Evolutionary conservation across 805 yeast species (phyloP).

Genomic region (Brettanomyces naardenensis): DNA sequence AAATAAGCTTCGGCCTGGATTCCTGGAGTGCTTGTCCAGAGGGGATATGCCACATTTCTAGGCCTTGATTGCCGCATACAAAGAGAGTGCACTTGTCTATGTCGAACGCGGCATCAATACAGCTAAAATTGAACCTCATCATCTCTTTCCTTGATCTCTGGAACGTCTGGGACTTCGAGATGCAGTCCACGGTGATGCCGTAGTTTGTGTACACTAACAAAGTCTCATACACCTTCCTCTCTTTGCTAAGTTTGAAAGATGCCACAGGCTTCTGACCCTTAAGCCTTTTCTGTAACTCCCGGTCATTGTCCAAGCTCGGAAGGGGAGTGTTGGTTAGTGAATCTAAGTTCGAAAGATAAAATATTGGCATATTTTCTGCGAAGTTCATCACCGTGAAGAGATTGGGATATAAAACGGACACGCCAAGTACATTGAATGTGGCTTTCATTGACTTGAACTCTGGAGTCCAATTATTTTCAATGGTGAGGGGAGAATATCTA

Average conservation of each 20-base stretch:
- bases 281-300: constrained; percentile 19
- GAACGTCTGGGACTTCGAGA: constrained; percentile 13
- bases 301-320: constrained; percentile 20
- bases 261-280: constrained; percentile 21
- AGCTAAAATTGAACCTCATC: constrained; percentile 18
- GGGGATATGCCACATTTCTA: constrained; percentile 22
- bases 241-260: constrained; percentile 18
- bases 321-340: constrained; percentile 19
- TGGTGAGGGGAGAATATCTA: constrained; percentile 25
- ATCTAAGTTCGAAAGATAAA: constrained; percentile 21
- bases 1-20: constrained; percentile 14
- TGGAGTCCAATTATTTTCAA: constrained; percentile 15
- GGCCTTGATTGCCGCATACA: constrained; percentile 15
- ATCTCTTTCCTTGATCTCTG: constrained; percentile 20
- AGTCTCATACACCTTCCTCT: constrained; percentile 17
- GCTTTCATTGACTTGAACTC: constrained; percentile 22
- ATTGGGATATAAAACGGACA: neutral
- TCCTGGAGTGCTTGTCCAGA: constrained; percentile 2
- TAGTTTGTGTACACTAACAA: constrained; percentile 22
- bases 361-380: constrained; percentile 21
- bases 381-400: constrained; percentile 5
- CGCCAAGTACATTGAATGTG: constrained; percentile 14
- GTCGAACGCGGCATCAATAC: constrained; percentile 22
- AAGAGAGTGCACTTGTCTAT: constrained; percentile 18
- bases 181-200: constrained; percentile 20